Evolutionary conservation across 148 eudicot genomes (phyloP), one percentile per base, ranked within the genome.

Genomic region (Spergularia marina): DNA sequence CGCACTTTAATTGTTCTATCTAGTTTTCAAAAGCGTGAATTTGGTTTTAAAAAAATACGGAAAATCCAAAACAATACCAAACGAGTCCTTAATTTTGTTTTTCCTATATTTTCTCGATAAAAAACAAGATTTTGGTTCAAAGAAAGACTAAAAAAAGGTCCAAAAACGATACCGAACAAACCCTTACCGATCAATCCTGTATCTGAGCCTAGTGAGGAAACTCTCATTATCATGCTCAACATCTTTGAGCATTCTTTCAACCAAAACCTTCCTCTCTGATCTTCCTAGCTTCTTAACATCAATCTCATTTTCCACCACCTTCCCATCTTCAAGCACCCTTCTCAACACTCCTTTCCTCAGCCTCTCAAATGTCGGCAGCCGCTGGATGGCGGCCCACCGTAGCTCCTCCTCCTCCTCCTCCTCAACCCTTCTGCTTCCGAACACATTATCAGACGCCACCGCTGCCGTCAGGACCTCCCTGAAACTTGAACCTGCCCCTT

Each of bases 311-410:
- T 61, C 53, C 7, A 85, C 76, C 55, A 85, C 70, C 34, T 72
- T 75, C 20, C 89, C 92, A 76, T 83, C 71, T 53, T 83, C 85
- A n/a, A 78, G 64, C 6, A 83, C 86, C 70, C 79, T 82, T 14
- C 56, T 82, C n/a, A 86, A 20, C 66, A 90, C 79, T 12, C 89
- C 90, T 75, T 83, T 90, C 14, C 94, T 79, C 34, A 90, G 53
- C 76, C 92, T 74, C 3, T 90, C 88, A 30, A 75, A 85, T 13
- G 90, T 87, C 1, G 90, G 88, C 34, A 87, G 69, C 75, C 91
- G 67, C 82, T 91, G 91, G 15, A 91, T 86, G 21, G 92, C 95
- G 2, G 92, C 95, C 92, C 89, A 88, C 53, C 79, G 67, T 0
- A 88, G 84, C 81, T 87, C 93, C 77, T 78, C 91, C 74, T 91